These are phyloP conservation scores for Candida ovalis DNA, from an alignment of 805 yeast species.

Conservation along the genomic window DNA sequence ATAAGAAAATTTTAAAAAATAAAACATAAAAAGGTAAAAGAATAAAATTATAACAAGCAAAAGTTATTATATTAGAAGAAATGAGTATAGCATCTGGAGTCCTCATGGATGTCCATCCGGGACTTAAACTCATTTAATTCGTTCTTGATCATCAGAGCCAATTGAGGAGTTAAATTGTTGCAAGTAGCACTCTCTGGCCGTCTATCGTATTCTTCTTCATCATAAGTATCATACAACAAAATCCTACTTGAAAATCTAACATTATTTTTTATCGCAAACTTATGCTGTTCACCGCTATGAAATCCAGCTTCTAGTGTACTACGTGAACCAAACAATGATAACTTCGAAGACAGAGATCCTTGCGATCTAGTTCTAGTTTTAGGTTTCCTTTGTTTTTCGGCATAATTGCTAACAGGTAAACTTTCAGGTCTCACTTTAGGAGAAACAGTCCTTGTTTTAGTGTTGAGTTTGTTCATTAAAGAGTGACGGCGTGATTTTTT, in stretches of 20 bases:
- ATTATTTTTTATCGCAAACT: conserved; percentile 4
- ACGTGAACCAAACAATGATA: conserved; percentile 16
- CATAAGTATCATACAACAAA: conserved; percentile 79
- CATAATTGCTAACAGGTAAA: not conserved
- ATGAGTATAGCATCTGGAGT: conserved; percentile 78
- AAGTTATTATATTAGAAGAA: conserved; percentile 49
- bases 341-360: conserved; percentile 15
- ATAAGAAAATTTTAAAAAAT: too few relatives aligned
- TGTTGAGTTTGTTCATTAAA: conserved; percentile 10
- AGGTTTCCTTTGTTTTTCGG: conserved; percentile 15
- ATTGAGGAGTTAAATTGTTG: conserved; percentile 78
- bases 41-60: not conserved
- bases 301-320: conserved; percentile 9
- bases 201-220: conserved; percentile 82
- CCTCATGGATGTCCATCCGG: conserved; percentile 79
- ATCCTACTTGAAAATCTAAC: conserved; percentile 74
- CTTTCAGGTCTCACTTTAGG: not conserved
- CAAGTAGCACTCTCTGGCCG: conserved; percentile 92
- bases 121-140: conserved; percentile 79
- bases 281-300: not conserved
- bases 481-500: conserved; percentile 18
- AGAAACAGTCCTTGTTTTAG: not conserved
- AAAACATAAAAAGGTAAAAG: not conserved
- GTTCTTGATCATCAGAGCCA: conserved; percentile 82
- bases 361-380: conserved; percentile 19